These are phyloP conservation scores for Amanita brunnescens DNA, from an alignment of 768 basidiomycete genomes.

Conservation along the genomic window DNA sequence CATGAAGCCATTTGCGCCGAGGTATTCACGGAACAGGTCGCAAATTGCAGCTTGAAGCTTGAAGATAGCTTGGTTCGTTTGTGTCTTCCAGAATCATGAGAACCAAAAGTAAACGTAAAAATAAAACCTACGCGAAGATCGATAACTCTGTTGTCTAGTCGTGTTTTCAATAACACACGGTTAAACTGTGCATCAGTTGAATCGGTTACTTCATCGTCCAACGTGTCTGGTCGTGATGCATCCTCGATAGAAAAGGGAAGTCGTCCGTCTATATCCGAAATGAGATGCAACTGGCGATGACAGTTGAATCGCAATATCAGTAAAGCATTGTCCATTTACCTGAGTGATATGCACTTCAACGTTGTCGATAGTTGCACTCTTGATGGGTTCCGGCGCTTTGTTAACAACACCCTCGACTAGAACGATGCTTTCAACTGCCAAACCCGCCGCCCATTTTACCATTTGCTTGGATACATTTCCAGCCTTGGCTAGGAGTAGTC, in stretches of 20 bases:
- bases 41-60: constrained; percentile 84
- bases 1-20: constrained; percentile 67
- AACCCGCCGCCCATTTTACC: constrained; percentile 81
- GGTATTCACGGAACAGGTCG: constrained; percentile 76
- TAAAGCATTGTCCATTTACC: constrained; percentile 33
- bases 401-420: constrained; percentile 80
- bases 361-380: constrained; percentile 81
- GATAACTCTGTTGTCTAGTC: constrained; percentile 88
- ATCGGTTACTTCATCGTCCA: constrained; percentile 36
- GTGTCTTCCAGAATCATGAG: constrained; percentile 45
- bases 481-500: constrained; percentile 60
- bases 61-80: constrained; percentile 95
- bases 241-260: constrained; percentile 93
- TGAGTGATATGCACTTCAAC: constrained; percentile 81
- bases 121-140: constrained; percentile 72
- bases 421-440: constrained; percentile 85
- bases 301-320: constrained; percentile 4
- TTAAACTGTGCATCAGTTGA: constrained; percentile 54
- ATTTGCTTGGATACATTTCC: constrained; percentile 91
- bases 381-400: constrained; percentile 76
- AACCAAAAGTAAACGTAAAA: not conserved
- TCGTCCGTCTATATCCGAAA: constrained; percentile 69
- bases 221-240: constrained; percentile 67
- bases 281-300: constrained; percentile 59
- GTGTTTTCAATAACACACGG: constrained; percentile 84